Percentiles rank a stretch among this genome's conserved stretches.
Conservation (phyloP, 2,329 filamentous ascomycete species). For the Teratosphaeria pseudoeucalypti region DNA sequence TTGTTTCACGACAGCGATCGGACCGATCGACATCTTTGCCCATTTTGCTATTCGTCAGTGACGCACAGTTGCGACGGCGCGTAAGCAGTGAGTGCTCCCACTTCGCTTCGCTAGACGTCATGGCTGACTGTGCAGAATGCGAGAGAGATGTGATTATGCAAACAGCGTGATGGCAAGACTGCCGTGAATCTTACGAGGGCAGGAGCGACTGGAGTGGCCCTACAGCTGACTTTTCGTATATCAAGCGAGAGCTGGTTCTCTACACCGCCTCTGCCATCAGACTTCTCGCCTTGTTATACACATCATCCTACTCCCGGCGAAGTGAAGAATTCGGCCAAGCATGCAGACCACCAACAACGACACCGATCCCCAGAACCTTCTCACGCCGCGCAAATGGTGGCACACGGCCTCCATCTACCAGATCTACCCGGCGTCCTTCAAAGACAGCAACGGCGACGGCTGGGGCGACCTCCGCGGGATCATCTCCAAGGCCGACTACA, state of each 20-base stretch:
- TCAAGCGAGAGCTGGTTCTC: not conserved
- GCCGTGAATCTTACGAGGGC: not conserved
- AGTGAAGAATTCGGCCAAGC: not conserved
- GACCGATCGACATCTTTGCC: not conserved
- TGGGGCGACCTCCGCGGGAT: conserved; percentile 56
- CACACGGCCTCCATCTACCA: conserved; percentile 35
- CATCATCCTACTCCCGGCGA: not conserved
- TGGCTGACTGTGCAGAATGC: not conserved
- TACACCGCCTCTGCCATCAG: too few relatives aligned
- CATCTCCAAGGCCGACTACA: conserved; percentile 53
- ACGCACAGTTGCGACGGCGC: not conserved
- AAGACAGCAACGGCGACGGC: conserved; percentile 46
- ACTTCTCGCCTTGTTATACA: not conserved
- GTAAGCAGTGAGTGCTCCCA: not conserved
- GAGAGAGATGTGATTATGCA: not conserved
- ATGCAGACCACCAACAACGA: not conserved
- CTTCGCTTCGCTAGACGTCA: not conserved
- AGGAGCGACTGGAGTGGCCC: not conserved
- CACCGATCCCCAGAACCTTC: not conserved
- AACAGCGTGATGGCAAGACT: not conserved
- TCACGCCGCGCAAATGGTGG: conserved; percentile 25
- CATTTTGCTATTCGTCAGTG: not conserved
- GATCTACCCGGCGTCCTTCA: conserved; percentile 36
- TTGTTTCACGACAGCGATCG: not conserved
- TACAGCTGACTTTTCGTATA: not conserved